Evolutionary conservation across 2,329 filamentous ascomycete genomes (phyloP), one percentile per base, ranked within the genome.

Genomic region (Fusarium sp.): DNA sequence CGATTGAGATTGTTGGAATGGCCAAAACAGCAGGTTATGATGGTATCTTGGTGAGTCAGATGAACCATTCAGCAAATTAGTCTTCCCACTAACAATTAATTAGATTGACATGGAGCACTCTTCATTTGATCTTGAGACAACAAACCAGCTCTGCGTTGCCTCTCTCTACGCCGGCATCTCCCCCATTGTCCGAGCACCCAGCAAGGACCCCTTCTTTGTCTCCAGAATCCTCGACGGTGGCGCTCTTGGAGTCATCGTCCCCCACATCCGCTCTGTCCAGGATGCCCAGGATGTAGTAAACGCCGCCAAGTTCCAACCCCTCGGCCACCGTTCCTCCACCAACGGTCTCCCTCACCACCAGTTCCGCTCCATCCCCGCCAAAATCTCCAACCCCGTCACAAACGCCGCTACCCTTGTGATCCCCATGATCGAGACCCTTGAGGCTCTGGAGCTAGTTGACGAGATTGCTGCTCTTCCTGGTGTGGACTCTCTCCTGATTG

Each of bases 401-500:
- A 71, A 71, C 10, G 62, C 61, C 2, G 69, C 57, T 14, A 75
- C 74, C 1, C 61, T 71, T 2, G 72, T 76, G 17, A 66, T 76
- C 4, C 64, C 74, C 17, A 76, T 76, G 74, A 72, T 76, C 11
- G 74, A 76, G 57, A 76, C 66, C 0, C 59, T 64, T 9, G 74
- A 75, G 6, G 69, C 67, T 6, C 39, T 78, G 1, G 70, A 73
- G 14, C 64, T 72, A 8, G 70, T 74, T 1, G 73, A 79, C 11
- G 69, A 70, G 17, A 79, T 79, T 21, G 75, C 76, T 2, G 72
- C 74, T 1, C 67, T 77, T 6, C 72, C 80, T 0, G 80, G 80
- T 1, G 81, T 83, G 6, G 81, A 83, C 58, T 77, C 72, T 2
- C 67, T 83, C 1, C 70, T 83, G 4, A 77, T 83, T 20, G 81